Percentiles rank a stretch among this genome's conserved stretches.
Evolutionary conservation across 2,329 filamentous ascomycete species (phyloP).

Genomic region (Trichoderma sp.): DNA sequence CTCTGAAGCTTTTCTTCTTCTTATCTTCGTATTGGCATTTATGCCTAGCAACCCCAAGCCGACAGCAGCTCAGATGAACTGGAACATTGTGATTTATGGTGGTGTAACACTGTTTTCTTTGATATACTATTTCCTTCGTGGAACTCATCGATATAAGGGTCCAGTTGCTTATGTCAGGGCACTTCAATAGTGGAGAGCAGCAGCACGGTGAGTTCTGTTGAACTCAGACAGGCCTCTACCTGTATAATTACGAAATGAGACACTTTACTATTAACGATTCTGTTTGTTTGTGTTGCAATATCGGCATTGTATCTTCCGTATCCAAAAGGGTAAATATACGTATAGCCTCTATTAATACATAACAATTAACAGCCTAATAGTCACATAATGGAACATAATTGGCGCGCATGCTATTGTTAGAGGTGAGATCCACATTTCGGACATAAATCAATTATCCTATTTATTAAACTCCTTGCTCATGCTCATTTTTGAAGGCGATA

Average conservation of each 20-base stretch:
- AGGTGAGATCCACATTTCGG: background rate
- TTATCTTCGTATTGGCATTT: background rate
- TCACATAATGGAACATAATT: background rate
- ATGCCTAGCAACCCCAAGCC: background rate
- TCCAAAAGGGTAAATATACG: background rate
- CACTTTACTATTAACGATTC: background rate
- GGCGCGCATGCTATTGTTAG: background rate
- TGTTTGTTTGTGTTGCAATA: background rate
- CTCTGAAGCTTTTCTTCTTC: background rate
- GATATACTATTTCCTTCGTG: background rate
- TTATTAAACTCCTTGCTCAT: background rate
- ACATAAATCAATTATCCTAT: conserved; percentile 2
- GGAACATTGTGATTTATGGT: background rate
- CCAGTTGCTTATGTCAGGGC: background rate
- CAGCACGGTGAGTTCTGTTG: background rate
- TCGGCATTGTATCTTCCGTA: background rate
- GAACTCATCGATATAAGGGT: background rate
- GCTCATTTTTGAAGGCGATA: background rate
- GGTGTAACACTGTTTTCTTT: background rate
- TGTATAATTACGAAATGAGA: background rate
- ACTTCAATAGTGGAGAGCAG: background rate
- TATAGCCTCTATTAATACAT: background rate
- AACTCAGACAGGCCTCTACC: background rate
- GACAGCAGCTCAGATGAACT: background rate
- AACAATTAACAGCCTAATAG: conserved; percentile 9